phyloP scores from a whole-genome alignment of 805 yeast genomes.

The Monosporozyma yasuniensis region DNA sequence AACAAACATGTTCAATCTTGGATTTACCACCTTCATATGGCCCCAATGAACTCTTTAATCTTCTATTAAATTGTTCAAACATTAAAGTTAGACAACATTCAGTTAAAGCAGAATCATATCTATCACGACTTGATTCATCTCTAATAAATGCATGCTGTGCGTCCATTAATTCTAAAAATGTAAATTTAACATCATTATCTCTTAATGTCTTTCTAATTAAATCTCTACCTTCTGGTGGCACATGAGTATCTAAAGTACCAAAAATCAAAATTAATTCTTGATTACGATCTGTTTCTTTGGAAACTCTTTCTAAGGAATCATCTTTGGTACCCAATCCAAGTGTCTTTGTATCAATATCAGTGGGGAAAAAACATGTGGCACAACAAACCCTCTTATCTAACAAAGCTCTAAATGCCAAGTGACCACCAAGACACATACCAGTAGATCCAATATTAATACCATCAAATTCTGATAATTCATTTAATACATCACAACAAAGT shows the following conservation, averaged over 20 bases:
- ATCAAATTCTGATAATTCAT: conserved; percentile 49
- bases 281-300: conserved; percentile 40
- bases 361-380: conserved; percentile 68
- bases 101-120: conserved; percentile 74
- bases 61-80: conserved; percentile 61
- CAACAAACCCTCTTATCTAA: conserved; percentile 53
- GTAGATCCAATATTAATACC: conserved; percentile 67
- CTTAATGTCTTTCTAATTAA: conserved; percentile 51
- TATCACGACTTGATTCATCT: conserved; percentile 71
- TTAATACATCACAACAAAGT: conserved; percentile 44
- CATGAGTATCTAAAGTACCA: conserved; percentile 74
- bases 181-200: conserved; percentile 50
- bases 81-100: conserved; percentile 57
- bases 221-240: conserved; percentile 69
- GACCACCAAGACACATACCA: conserved; percentile 86
- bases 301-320: conserved; percentile 49
- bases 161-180: conserved; percentile 65
- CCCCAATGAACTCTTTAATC: conserved; percentile 58
- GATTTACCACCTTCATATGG: conserved; percentile 44
- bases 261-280: conserved; percentile 59
- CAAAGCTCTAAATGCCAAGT: conserved; percentile 59
- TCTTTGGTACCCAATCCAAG: conserved; percentile 40
- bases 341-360: conserved; percentile 64
- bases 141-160: conserved; percentile 82
- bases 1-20: conserved; percentile 59